Evolutionary conservation across 768 basidiomycete genomes (phyloP).

Genomic region (Leucogyrophana mollusca): DNA sequence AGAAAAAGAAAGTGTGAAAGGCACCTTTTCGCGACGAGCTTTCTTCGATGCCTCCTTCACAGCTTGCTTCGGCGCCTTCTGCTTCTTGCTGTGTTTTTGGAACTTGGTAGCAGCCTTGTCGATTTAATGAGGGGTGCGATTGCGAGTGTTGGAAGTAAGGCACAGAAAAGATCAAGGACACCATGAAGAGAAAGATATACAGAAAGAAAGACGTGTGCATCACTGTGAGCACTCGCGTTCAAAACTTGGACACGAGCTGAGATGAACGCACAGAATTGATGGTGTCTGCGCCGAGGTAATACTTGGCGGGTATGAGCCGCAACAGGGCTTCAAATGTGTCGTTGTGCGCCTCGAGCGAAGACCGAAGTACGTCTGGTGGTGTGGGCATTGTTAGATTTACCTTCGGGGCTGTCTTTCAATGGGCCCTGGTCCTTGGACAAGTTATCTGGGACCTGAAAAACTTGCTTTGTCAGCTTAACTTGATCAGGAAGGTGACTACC

Average conservation of each 20-base stretch:
- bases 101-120: conserved; percentile 61
- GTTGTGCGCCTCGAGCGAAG: conserved; percentile 82
- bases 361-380: conserved; percentile 43
- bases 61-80: conserved; percentile 79
- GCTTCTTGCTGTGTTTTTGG: conserved; percentile 86
- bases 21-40: conserved; percentile 83
- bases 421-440: too few species aligned
- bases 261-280: too few species aligned
- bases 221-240: conserved; percentile 49
- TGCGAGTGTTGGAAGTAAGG: not conserved
- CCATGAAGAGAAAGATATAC: not conserved
- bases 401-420: too few species aligned
- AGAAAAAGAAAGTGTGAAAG: conserved; percentile 2
- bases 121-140: too few species aligned
- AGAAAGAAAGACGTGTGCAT: not conserved
- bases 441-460: too few species aligned
- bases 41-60: conserved; percentile 88
- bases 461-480: too few species aligned
- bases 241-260: too few species aligned
- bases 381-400: conserved; percentile 54
- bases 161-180: conserved; percentile 1
- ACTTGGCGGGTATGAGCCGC: conserved; percentile 84
- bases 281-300: conserved; percentile 52
- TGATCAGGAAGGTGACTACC: too few species aligned
- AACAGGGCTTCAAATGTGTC: conserved; percentile 81